A percentile compares a stretch with the other conserved stretches of the same genome.
Evolutionary conservation across 805 yeast genomes (phyloP).

Genomic region (Ogataea parapolymorpha): DNA sequence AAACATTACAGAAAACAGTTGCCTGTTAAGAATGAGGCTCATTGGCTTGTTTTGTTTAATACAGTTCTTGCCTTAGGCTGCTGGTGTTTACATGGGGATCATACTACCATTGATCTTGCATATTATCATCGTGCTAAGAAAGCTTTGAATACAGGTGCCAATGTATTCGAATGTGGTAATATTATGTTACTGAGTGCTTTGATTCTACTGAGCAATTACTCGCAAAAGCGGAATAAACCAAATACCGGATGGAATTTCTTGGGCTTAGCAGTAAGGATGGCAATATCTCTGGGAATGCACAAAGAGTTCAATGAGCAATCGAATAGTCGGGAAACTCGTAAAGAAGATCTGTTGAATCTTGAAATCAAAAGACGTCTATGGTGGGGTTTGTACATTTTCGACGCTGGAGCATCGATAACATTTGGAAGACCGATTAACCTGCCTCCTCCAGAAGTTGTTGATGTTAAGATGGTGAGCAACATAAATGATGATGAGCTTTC

Average conservation of each 20-base stretch:
- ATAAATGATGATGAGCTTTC: slow-evolving; percentile 43
- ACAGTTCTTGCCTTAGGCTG: slow-evolving; percentile 66
- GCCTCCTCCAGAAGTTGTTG: slow-evolving; percentile 45
- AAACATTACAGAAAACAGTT: slow-evolving; percentile 42
- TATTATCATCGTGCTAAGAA: slow-evolving; percentile 55
- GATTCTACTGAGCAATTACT: slow-evolving; percentile 54
- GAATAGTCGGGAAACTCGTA: slow-evolving; percentile 7
- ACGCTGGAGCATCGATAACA: slow-evolving; percentile 60
- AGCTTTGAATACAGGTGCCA: slow-evolving; percentile 35
- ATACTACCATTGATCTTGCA: slow-evolving; percentile 47
- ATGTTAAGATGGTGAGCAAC: slow-evolving; percentile 48
- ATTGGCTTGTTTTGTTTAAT: slow-evolving; percentile 54
- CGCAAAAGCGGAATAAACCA: slow-evolving; percentile 62
- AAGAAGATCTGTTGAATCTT: slow-evolving; percentile 40
- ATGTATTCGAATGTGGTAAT: slow-evolving; percentile 59
- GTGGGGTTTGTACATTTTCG: slow-evolving; percentile 67
- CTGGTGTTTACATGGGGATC: slow-evolving; percentile 60
- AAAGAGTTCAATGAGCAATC: slow-evolving; percentile 41
- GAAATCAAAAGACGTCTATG: slow-evolving; percentile 61
- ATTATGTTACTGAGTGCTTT: slow-evolving; percentile 51
- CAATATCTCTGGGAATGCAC: slow-evolving; percentile 60
- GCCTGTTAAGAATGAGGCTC: slow-evolving; percentile 40
- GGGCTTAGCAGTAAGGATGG: slow-evolving; percentile 65
- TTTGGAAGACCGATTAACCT: slow-evolving; percentile 62
- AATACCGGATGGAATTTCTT: slow-evolving; percentile 68